These are phyloP conservation scores for Cicer yamashitae DNA, from an alignment of 306 rosid genomes.

Conservation along the genomic window DNA sequence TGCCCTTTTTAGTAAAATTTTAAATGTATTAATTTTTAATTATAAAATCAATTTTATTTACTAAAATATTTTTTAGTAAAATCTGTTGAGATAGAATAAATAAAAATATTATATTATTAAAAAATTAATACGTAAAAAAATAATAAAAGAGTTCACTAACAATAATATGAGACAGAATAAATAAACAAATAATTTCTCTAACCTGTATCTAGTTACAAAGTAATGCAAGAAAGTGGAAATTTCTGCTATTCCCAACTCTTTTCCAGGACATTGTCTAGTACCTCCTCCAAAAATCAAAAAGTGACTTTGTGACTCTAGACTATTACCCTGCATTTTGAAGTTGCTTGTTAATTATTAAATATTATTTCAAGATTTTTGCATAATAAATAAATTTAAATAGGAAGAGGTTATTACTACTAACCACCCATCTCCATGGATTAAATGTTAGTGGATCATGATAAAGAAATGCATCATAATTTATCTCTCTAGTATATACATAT, in stretches of 20 bases:
- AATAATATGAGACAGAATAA: neutral
- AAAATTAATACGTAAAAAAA: no score
- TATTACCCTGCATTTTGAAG: constrained; percentile 71
- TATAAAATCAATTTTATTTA: no score
- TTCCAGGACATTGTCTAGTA: constrained; percentile 92
- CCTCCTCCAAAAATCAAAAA: constrained; percentile 96
- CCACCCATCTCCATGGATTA: constrained; percentile 99
- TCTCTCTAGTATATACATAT: constrained; percentile 94
- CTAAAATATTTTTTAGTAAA: no score
- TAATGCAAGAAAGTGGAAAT: constrained; percentile 90
- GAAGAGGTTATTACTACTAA: constrained; percentile 51
- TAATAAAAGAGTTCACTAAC: neutral
- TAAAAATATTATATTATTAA: no score
- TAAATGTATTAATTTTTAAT: no score
- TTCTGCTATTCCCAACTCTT: constrained; percentile 91
- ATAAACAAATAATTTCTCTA: constrained; percentile 45
- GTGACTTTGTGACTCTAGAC: constrained; percentile 70
- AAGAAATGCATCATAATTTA: constrained; percentile 72
- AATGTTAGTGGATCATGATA: constrained; percentile 85
- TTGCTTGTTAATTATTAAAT: constrained; percentile 5
- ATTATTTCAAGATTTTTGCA: neutral
- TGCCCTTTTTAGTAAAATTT: no score
- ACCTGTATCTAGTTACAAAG: constrained; percentile 97
- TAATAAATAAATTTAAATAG: neutral
- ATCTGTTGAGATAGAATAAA: no score